phyloP scores from a whole-genome alignment of 805 yeast species.

The Ogataea naganishii region DNA sequence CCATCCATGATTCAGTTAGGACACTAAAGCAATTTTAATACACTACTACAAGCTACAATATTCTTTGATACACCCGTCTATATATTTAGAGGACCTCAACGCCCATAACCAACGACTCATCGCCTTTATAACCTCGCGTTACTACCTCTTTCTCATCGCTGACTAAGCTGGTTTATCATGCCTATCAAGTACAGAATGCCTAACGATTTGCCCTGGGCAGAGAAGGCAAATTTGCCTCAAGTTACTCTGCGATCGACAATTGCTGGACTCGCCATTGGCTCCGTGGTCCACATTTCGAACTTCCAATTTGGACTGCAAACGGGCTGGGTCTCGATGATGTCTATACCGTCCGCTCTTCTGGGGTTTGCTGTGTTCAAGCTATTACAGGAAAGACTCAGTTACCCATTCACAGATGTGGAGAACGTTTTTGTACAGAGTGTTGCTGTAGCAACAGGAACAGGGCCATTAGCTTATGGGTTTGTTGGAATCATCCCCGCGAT shows the following conservation, averaged over 20 bases:
- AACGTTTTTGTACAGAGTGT: slow-evolving; percentile 88
- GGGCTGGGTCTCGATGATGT: slow-evolving; percentile 99
- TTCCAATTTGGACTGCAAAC: slow-evolving; percentile 96
- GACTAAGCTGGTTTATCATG: too few relatives aligned
- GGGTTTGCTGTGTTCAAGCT: slow-evolving; percentile 79
- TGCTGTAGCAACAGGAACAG: slow-evolving; percentile 96
- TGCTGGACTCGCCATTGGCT: slow-evolving; percentile 79
- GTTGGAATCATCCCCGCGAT: slow-evolving; percentile 96
- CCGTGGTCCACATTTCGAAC: slow-evolving; percentile 78
- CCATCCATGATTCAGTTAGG: too few relatives aligned
- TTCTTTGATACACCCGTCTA: too few relatives aligned
- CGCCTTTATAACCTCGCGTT: too few relatives aligned
- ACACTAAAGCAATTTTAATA: too few relatives aligned
- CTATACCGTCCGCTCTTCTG: slow-evolving; percentile 83
- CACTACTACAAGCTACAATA: too few relatives aligned
- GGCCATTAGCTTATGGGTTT: slow-evolving; percentile 90
- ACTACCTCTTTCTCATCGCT: too few relatives aligned
- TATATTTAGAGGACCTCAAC: too few relatives aligned
- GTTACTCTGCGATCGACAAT: slow-evolving; percentile 65
- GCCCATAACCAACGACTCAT: too few relatives aligned
- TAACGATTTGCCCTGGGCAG: slow-evolving; percentile 24
- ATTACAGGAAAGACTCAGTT: slow-evolving; percentile 25
- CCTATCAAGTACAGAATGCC: too few relatives aligned
- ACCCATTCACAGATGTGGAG: slow-evolving; percentile 78
- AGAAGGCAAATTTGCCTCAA: slow-evolving; percentile 51